Base-by-base conservation (phyloP, 352 stramenopile species). In the Peronosclerospora sorghi region DNA sequence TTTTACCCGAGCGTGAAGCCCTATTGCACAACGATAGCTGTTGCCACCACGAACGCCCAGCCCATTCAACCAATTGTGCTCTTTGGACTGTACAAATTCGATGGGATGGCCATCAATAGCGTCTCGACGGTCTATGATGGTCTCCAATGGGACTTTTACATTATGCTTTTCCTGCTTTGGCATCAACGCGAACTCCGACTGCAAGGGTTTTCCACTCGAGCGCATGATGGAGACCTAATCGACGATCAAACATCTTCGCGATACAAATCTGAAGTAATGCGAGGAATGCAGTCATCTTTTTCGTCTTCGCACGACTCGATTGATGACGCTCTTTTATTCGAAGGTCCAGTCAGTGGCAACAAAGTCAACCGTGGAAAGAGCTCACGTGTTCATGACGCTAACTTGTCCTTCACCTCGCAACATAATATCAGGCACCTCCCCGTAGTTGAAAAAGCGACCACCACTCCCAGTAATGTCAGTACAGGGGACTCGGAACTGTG, bases 1-100 rank as follows among this genome's bases (percentile, higher is more conserved):
- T 88, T 83, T 43, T 86, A 87, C 30, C 80, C 80, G 10, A 90
- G 73, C 27, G 50, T 90, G 41, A 70, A 89, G 42, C 75, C 80
- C n/a, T 86, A 73, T 17, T 93, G 80, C 32, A 70, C 60, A 15
- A 61, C 61, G 19, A 50, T 41, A 27, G 26, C 39, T 44, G 36
- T 51, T 52, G 44, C 65, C 56, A 24, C 42, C 36, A 73, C 44
- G 10, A 74, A 76, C 35, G 62, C 68, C 8, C 74, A 83, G 34
- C 51, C 75, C 8, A 82, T 94, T 24, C 81, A 91, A 39, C 70
- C 74, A 0, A 71, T 86, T 15, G 74, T 91, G 8, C 41, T 91
- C n/a, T 56, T 91, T 37, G 81, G 81, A 2, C 41, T 94, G 20
- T 94, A 88, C 60, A 94, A 94, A 51, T 91, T 88, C 19, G 78